A percentile compares a stretch with the other conserved stretches of the same genome.
These are phyloP conservation scores for Penicillium sp. DNA, from an alignment of 2,329 filamentous ascomycete genomes.

Conservation along the genomic window DNA sequence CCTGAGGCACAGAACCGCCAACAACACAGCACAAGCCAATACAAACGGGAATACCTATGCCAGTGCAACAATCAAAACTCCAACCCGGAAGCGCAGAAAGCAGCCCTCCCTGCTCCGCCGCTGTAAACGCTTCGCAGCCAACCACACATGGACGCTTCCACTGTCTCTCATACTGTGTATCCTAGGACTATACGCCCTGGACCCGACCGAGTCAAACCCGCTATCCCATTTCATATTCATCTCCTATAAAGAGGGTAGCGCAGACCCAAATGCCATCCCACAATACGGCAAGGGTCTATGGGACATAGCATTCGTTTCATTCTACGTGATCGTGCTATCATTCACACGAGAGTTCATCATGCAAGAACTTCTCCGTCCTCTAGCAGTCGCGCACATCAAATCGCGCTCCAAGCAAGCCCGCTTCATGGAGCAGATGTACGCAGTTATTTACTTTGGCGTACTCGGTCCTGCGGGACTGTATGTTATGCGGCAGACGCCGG, in stretches of 20 bases:
- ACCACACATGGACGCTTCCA: slow-evolving; percentile 63
- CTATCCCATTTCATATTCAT: slow-evolving; percentile 78
- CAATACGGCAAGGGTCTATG: slow-evolving; percentile 83
- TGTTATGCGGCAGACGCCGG: slow-evolving; percentile 81
- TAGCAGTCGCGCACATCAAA: slow-evolving; percentile 65
- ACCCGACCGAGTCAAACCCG: slow-evolving; percentile 71
- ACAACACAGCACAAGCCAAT: background rate
- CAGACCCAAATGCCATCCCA: slow-evolving; percentile 37
- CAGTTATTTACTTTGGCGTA: slow-evolving; percentile 77
- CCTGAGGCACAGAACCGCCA: background rate
- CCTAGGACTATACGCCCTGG: slow-evolving; percentile 63
- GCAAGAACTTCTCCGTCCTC: slow-evolving; percentile 74
- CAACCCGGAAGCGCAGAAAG: background rate
- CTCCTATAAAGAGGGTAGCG: slow-evolving; percentile 67
- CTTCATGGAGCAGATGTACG: slow-evolving; percentile 94
- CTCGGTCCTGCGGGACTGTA: slow-evolving; percentile 77
- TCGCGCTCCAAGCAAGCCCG: slow-evolving; percentile 72
- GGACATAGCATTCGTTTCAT: slow-evolving; percentile 78
- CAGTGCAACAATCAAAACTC: background rate
- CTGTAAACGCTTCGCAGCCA: slow-evolving; percentile 32
- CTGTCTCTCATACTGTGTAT: slow-evolving; percentile 62
- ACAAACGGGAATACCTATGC: background rate
- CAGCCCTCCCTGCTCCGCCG: slow-evolving; percentile 19
- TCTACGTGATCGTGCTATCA: slow-evolving; percentile 80
- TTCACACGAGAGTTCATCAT: slow-evolving; percentile 93